phyloP scores from a whole-genome alignment of 2,329 filamentous ascomycete species.

The Aspergillus latus region DNA sequence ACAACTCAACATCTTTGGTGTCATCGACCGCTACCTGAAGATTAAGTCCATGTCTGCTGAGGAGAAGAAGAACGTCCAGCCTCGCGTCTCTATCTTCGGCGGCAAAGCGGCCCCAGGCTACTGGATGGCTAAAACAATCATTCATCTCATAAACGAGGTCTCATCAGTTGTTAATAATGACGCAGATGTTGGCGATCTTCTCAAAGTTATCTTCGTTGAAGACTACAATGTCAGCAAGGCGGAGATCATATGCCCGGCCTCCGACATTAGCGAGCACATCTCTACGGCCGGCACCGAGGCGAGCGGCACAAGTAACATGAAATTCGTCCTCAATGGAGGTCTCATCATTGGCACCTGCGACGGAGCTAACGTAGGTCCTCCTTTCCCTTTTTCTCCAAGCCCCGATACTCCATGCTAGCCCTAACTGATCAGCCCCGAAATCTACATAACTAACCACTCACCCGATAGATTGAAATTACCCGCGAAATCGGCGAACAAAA shows the following conservation, averaged over 20 bases:
- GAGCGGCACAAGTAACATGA: slow-evolving; percentile 96
- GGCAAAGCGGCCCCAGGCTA: slow-evolving; percentile 97
- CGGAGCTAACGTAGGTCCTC: slow-evolving; percentile 78
- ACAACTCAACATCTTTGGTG: slow-evolving; percentile 97
- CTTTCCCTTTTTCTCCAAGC: neutral
- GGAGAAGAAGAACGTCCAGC: slow-evolving; percentile 80
- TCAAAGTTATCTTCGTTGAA: slow-evolving; percentile 96
- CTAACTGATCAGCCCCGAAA: neutral
- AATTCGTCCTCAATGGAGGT: slow-evolving; percentile 96
- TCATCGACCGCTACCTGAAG: slow-evolving; percentile 88
- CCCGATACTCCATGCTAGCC: neutral
- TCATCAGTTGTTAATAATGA: slow-evolving; percentile 90
- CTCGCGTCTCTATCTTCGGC: slow-evolving; percentile 92
- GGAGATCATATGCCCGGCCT: slow-evolving; percentile 91
- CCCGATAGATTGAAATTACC: slow-evolving; percentile 81
- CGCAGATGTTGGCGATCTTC: slow-evolving; percentile 81
- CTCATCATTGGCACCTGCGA: slow-evolving; percentile 98
- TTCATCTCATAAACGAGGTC: slow-evolving; percentile 92
- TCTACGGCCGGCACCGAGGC: slow-evolving; percentile 94
- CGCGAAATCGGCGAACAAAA: slow-evolving; percentile 95
- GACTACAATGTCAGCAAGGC: slow-evolving; percentile 99
- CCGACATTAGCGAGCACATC: slow-evolving; percentile 96
- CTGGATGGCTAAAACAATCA: slow-evolving; percentile 99
- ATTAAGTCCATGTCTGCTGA: slow-evolving; percentile 83
- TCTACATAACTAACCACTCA: slow-evolving; percentile 4